Conservation (phyloP, 2,329 filamentous ascomycete species). For the Ceratocystis ficicola region DNA sequence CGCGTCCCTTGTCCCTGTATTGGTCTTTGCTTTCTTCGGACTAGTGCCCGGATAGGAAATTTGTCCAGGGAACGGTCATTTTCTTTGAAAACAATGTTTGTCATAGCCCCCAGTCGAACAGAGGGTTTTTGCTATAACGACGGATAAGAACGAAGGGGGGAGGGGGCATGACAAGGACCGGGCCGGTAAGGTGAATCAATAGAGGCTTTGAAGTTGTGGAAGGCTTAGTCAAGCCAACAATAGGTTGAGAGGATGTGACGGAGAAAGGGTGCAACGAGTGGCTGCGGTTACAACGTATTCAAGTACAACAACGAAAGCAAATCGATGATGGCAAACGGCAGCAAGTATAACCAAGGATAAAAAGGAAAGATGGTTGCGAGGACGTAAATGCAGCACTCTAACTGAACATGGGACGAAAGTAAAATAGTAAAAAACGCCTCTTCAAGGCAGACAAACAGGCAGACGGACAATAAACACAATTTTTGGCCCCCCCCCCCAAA, state of each 20-base stretch:
- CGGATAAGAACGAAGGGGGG: neutral
- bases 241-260: neutral
- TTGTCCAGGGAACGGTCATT: constrained; percentile 11
- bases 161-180: neutral
- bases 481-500: too few species aligned
- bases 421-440: neutral
- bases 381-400: too few species aligned
- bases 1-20: neutral
- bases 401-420: neutral
- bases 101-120: neutral
- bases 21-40: constrained; percentile 8
- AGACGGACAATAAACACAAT: too few species aligned
- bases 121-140: neutral
- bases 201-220: neutral
- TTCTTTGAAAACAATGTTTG: constrained; percentile 13
- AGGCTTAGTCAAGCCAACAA: neutral
- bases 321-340: too few species aligned
- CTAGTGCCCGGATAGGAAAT: constrained; percentile 9
- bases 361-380: too few species aligned
- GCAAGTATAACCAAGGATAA: too few species aligned
- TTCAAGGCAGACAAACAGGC: too few species aligned
- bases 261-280: neutral
- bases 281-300: too few species aligned
- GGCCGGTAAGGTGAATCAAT: constrained; percentile 9
- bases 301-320: too few species aligned